Base-by-base conservation (phyloP, 2,329 filamentous ascomycete species). In the Blastomyces gilchristii region DNA sequence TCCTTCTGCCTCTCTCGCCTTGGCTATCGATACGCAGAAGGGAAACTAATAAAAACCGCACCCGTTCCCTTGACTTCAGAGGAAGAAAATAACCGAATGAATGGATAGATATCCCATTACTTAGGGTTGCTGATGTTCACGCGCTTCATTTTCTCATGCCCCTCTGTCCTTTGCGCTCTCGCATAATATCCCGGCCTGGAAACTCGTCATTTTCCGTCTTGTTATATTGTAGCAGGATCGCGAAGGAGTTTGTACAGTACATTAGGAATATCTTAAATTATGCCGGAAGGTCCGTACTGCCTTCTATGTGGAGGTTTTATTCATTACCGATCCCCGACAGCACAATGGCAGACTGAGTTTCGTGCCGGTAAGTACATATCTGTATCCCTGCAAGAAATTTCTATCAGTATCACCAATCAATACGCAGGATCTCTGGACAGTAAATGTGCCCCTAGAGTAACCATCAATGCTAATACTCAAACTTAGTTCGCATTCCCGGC, bases 221-320 rank as follows among this genome's bases (percentile, higher is more conserved):
- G 45, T 43, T 43, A 43, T 43, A 43, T 5, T 49, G n/a, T 49
- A n/a, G 18, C 9, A 22, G 45, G 25, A 50, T 28, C 49, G 9
- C 49, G 3, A 50, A 12, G 11, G 28, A 25, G 53, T 57, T 34
- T n/a, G 53, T n/a, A 3, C n/a, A 39, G n/a, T 22, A 22, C n/a
- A 22, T 57, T 12, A 12, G 53, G 28, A 9, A 37, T n/a, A 28
- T 14, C 50, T 18, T 52, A 37, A 28, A 47, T 7, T 7, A 63
- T 63, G 62, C 22, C 62, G 6, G 45, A 22, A 22, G n/a, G 37
- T 18, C 53, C 57, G 8, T 58, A 58, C 43, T 65, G 64, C 54
- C 53, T 66, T 54, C 53, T 68, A 45, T 68, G 67, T 61, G 66
- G 66, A 11, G 58, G 60, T 9, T 58, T 62, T 22, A 64, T 67